phyloP scores from a whole-genome alignment of 1,284 basidiomycete genomes.

The Malassezia restricta region DNA sequence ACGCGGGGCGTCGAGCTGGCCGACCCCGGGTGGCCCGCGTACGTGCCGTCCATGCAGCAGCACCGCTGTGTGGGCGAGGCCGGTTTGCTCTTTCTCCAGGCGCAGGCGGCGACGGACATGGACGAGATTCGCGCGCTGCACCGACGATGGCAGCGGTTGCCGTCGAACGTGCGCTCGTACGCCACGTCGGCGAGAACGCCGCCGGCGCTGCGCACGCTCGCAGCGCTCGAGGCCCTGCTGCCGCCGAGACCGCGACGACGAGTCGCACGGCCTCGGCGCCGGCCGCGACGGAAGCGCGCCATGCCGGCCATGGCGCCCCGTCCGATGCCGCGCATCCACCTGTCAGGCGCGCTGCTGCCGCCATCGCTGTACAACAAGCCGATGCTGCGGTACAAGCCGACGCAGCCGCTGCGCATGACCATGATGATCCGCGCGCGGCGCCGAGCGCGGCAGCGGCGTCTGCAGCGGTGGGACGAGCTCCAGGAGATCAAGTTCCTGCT shows the following conservation, averaged over 20 bases:
- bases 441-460: slow-evolving; percentile 17
- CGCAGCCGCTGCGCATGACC: slow-evolving; percentile 30
- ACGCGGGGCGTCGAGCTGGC: not conserved
- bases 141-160: slow-evolving; percentile 15
- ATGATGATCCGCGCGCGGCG: slow-evolving; percentile 41
- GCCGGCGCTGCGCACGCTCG: not conserved
- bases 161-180: not conserved
- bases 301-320: not conserved
- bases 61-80: slow-evolving; percentile 36
- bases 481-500: slow-evolving; percentile 14
- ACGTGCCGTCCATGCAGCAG: slow-evolving; percentile 24
- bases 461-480: slow-evolving; percentile 19
- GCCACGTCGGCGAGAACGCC: not conserved
- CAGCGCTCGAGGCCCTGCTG: slow-evolving; percentile 3
- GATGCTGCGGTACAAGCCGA: slow-evolving; percentile 39
- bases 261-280: not conserved
- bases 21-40: slow-evolving; percentile 9
- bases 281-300: not conserved
- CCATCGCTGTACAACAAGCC: slow-evolving; percentile 34
- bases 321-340: not conserved
- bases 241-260: not conserved
- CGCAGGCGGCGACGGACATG: slow-evolving; percentile 37
- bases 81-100: slow-evolving; percentile 38
- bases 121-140: slow-evolving; percentile 39
- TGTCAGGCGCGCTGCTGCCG: slow-evolving; percentile 29